These are phyloP conservation scores for Penicillium mononematosum DNA, from an alignment of 495 filamentous ascomycete species.

Conservation along the genomic window DNA sequence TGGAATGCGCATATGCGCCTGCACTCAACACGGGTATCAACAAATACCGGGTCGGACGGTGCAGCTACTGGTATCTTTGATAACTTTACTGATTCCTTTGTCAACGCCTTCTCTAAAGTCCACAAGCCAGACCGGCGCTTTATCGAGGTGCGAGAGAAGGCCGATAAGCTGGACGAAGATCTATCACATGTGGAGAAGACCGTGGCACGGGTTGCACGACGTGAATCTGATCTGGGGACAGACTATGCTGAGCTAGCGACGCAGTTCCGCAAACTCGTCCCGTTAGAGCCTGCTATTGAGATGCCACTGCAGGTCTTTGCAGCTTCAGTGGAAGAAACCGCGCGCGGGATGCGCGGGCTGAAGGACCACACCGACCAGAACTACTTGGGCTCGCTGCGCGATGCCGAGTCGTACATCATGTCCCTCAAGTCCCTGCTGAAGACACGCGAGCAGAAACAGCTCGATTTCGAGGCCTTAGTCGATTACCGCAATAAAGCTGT, in stretches of 20 bases:
- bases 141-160: constrained; percentile 88
- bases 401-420: constrained; percentile 89
- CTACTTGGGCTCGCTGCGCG: constrained; percentile 84
- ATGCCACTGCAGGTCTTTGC: constrained; percentile 79
- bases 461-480: constrained; percentile 93
- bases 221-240: constrained; percentile 82
- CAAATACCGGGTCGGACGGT: constrained; percentile 50
- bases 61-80: constrained; percentile 74
- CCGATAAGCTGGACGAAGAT: constrained; percentile 94
- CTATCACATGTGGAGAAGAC: constrained; percentile 91
- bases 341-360: constrained; percentile 66
- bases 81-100: constrained; percentile 90
- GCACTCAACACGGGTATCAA: constrained; percentile 61
- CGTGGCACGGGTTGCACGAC: constrained; percentile 80
- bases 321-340: constrained; percentile 78
- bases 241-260: constrained; percentile 87
- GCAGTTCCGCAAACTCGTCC: constrained; percentile 90
- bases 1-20: constrained; percentile 95
- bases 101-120: constrained; percentile 95
- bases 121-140: constrained; percentile 95
- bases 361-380: constrained; percentile 95
- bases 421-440: constrained; percentile 85
- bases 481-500: constrained; percentile 92
- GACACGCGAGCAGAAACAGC: constrained; percentile 93
- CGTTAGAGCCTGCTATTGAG: constrained; percentile 85